Evolutionary conservation across 2,329 filamentous ascomycete genomes (phyloP), one percentile per base, ranked within the genome.

Genomic region (Pseudogymnoascus sp.): DNA sequence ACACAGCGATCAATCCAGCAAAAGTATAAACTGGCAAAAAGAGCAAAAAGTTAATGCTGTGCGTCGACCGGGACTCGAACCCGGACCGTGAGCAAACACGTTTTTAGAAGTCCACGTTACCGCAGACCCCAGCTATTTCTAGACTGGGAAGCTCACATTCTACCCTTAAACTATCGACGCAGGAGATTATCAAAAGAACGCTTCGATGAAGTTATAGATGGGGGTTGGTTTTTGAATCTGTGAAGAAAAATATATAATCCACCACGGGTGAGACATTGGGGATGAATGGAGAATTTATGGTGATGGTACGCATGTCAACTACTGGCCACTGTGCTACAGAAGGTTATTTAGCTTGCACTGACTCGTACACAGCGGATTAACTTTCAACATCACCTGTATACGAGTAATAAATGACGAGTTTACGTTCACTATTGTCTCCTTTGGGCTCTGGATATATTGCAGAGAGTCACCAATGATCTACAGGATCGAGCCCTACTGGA

Each of bases 151-250:
- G 47, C 47, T 54, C 47, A 54, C 47, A 54, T 54, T 54, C 47
- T 54, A 54, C 47, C 47, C 47, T 54, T 54, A 54, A 54, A 54
- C 47, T 54, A 54, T 54, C 47, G 47, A 54, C 47, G 47, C 47
- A 4, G n/a, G 18, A 33, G 47, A 54, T 54, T 54, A 16, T 20
- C 4, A 54, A 18, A 16, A 54, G 28, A 7, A 5, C n/a, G 9
- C 5, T 18, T 12, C 5, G 5, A 33, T 33, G n/a, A 2, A 1
- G 1, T 33, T 54, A 54, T 54, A 54, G 47, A 54, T 20, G 11
- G 18, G 38, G 7, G 1, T 9, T 3, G 2, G 9, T 4, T 8
- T 30, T 8, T 30, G 28, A 30, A 30, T 30, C 28, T 30, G 28
- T 18, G 18, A 18, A 30, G 6, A 30, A 6, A 30, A 30, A 30